Base-by-base conservation (phyloP, 1,284 basidiomycete species). In the Flammula alnicola region DNA sequence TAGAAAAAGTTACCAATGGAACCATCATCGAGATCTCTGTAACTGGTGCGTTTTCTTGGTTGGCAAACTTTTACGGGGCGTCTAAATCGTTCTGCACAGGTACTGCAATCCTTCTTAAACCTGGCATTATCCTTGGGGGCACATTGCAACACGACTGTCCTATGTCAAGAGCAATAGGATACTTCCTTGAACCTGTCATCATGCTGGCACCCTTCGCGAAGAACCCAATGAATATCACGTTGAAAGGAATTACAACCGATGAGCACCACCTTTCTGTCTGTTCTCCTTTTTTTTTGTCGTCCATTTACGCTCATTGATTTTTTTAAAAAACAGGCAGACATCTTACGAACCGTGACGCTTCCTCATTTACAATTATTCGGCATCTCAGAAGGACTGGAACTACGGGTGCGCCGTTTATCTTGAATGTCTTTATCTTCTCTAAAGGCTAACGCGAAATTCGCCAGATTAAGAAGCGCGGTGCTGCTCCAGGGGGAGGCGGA, bases 1-100 rank as follows among this genome's bases (percentile, higher is more conserved):
- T 99, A 20, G 96, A 99, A 68, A 95, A 94, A 64, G 74, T 93
- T 2, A 97, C 95, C 3, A 98, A 99, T 77, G 97, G 97, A 1
- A 93, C 92, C 5, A 74, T 92, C 20, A 93, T 99, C 55, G 97
- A 99, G 67, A 99, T 99, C 49, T 96, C 93, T 2, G 90, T 96
- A 14, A 99, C 97, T 10, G 93, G 92, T 92, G 55, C 52, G 80
- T 37, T 7, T 29, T 30, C 17, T 49, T 10, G 31, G 12, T 36
- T 14, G 32, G 10, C 46, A 20, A 23, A 5, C 6, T 32, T 20
- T 31, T 14, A 52, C 27, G 9, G 27, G 20, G 10, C 49, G 51
- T 37, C 31, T 26, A 36, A 47, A 51, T 37, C 54, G 38, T n/a
- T n/a, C 14, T 11, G 16, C 14, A 12, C 57, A 93, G 93, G 95